Conservation (phyloP, 2,329 filamentous ascomycete genomes). For the Venturia nashicola region DNA sequence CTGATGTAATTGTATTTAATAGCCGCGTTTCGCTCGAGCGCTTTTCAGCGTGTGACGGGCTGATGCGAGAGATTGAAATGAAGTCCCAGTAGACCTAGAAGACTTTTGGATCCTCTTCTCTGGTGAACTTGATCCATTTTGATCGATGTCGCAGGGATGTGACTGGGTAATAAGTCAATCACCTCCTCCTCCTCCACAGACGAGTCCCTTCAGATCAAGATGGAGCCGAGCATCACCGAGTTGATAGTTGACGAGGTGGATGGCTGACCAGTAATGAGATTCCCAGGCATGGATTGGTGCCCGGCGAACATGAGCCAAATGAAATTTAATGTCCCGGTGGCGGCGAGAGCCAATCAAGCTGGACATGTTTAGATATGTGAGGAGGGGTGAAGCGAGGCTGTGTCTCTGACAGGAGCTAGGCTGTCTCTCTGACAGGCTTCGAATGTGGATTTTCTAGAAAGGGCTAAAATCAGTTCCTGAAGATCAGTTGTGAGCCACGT, state of each 20-base stretch:
- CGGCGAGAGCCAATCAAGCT: not conserved
- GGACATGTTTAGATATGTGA: not conserved
- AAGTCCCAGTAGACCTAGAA: not conserved
- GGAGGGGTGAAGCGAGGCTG: not conserved
- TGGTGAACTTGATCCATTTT: not conserved
- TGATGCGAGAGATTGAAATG: not conserved
- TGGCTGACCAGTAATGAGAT: no score
- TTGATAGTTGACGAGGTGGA: no score
- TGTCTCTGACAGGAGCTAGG: not conserved
- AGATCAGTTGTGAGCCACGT: not conserved
- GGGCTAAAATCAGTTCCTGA: not conserved
- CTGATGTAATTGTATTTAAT: not conserved
- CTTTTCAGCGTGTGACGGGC: not conserved
- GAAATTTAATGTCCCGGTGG: not conserved
- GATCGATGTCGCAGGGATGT: no score
- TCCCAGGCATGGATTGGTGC: not conserved
- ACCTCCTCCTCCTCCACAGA: not conserved
- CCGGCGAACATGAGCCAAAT: not conserved
- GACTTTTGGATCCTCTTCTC: not conserved
- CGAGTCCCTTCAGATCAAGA: not conserved
- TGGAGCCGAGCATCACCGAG: not conserved
- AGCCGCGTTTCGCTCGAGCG: not conserved
- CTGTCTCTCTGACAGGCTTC: not conserved
- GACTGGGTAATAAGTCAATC: not conserved
- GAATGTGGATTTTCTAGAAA: not conserved